Conservation (phyloP, 2,329 filamentous ascomycete species). For the Leptographium radiaticola region DNA sequence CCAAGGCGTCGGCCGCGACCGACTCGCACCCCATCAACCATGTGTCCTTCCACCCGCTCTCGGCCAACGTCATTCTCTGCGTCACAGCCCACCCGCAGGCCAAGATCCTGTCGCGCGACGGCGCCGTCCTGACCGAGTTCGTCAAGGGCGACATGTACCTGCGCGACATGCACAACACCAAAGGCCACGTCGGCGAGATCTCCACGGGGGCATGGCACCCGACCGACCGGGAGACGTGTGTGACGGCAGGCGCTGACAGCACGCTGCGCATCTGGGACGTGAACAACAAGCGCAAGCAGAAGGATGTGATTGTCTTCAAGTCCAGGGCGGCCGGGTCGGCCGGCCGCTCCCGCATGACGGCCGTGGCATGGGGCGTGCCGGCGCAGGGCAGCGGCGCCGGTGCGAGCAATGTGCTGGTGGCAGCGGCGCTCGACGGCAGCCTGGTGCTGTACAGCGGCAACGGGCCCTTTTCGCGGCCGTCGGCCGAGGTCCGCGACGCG, state of each 20-base stretch:
- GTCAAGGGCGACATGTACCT: conserved; percentile 98
- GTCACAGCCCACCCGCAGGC: conserved; percentile 82
- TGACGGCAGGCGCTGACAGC: conserved; percentile 89
- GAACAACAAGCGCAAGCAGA: conserved; percentile 79
- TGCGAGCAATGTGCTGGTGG: conserved; percentile 57
- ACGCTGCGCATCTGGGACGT: conserved; percentile 95
- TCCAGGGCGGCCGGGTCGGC: conserved; percentile 79
- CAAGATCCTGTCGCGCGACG: conserved; percentile 79
- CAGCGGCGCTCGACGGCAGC: conserved; percentile 77
- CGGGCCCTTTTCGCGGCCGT: conserved; percentile 70
- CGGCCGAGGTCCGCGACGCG: conserved; percentile 71
- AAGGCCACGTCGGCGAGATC: conserved; percentile 88
- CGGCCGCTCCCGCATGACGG: conserved; percentile 86
- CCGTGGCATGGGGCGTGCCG: conserved; percentile 72
- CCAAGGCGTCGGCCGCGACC: conserved; percentile 55
- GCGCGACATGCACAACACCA: conserved; percentile 93
- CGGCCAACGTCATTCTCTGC: conserved; percentile 71
- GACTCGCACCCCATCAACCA: conserved; percentile 85
- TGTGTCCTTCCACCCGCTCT: conserved; percentile 72
- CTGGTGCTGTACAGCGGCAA: conserved; percentile 87
- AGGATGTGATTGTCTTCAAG: conserved; percentile 91
- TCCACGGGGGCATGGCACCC: conserved; percentile 88
- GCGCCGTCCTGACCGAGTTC: conserved; percentile 74
- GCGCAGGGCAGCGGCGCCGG: conserved; percentile 41
- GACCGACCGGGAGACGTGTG: conserved; percentile 67